These are phyloP conservation scores for Aspergillus funiculosus DNA, from an alignment of 495 filamentous ascomycete species.

Conservation along the genomic window DNA sequence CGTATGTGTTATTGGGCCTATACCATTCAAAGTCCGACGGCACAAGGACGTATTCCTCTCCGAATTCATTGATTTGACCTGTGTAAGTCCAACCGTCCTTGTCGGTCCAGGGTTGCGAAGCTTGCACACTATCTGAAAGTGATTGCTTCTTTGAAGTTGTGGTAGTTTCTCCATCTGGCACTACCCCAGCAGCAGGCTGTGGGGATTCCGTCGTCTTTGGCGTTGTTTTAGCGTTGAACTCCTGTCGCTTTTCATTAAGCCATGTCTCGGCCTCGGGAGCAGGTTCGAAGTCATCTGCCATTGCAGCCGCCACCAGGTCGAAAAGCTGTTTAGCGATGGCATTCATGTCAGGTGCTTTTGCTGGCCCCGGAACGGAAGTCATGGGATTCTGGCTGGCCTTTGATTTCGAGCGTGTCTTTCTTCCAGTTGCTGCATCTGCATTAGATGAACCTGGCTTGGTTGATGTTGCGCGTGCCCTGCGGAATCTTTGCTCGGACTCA, in stretches of 20 bases:
- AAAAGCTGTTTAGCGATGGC: constrained; percentile 18
- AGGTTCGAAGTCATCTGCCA: constrained; percentile 21
- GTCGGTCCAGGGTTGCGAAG: constrained; percentile 18
- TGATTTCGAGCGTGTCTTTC: neutral
- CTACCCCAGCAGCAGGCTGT: neutral
- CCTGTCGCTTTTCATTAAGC: constrained; percentile 19
- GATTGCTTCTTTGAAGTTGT: constrained; percentile 15
- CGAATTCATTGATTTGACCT: constrained; percentile 30
- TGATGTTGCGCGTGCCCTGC: constrained; percentile 16
- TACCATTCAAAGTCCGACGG: constrained; percentile 23
- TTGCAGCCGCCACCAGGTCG: constrained; percentile 23
- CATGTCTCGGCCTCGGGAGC: constrained; percentile 17
- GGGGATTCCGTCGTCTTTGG: neutral
- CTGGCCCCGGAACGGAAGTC: neutral
- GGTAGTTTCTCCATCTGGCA: constrained; percentile 7
- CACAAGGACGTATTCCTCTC: constrained; percentile 31
- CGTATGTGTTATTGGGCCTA: constrained; percentile 28
- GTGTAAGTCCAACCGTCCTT: constrained; percentile 32
- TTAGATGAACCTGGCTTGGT: constrained; percentile 7
- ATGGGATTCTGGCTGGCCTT: constrained; percentile 2
- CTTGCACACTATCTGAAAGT: constrained; percentile 15
- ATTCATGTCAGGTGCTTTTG: neutral
- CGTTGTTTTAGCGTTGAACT: constrained; percentile 12
- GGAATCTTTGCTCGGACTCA: constrained; percentile 24
- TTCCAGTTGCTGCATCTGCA: neutral